Evolutionary conservation across 2,329 filamentous ascomycete species (phyloP).

Genomic region (Fusarium praegraminearum): DNA sequence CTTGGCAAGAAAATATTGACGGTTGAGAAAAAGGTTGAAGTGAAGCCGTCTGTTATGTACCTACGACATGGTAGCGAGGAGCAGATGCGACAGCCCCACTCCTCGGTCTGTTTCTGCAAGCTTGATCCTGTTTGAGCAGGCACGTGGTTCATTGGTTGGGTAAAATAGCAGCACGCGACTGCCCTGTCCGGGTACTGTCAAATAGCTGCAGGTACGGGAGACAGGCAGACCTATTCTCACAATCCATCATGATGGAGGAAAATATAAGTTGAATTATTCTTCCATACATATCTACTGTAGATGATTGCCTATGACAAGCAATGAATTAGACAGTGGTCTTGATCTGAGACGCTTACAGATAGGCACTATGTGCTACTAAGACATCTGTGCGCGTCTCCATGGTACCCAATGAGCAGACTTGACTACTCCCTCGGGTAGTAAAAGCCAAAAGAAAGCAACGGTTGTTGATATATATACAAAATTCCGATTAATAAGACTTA

Average conservation of each 20-base stretch:
- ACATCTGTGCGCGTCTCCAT: slow-evolving; percentile 5
- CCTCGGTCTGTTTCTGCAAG: slow-evolving; percentile 21
- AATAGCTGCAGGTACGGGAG: slow-evolving; percentile 7
- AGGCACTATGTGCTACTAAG: neutral
- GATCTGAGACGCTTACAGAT: neutral
- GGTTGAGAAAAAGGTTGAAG: slow-evolving; percentile 33
- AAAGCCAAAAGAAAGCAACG: neutral
- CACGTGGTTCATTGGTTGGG: slow-evolving; percentile 53
- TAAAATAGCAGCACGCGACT: slow-evolving; percentile 3
- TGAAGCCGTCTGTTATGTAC: slow-evolving; percentile 34
- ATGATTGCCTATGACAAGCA: neutral
- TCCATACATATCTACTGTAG: neutral
- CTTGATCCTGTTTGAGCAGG: slow-evolving; percentile 27
- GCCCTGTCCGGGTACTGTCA: neutral
- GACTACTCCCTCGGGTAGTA: neutral
- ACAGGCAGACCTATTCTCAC: neutral
- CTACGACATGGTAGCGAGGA: slow-evolving; percentile 40
- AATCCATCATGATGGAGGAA: neutral
- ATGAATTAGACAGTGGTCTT: neutral
- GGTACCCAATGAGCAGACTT: neutral
- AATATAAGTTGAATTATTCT: neutral
- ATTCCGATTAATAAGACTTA: neutral
- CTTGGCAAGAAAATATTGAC: slow-evolving; percentile 19
- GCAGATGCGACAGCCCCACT: slow-evolving; percentile 28
- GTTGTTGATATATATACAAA: neutral